Evolutionary conservation across 371 early-diverging fungal genomes (phyloP).

Genomic region (Mortierella sp.): DNA sequence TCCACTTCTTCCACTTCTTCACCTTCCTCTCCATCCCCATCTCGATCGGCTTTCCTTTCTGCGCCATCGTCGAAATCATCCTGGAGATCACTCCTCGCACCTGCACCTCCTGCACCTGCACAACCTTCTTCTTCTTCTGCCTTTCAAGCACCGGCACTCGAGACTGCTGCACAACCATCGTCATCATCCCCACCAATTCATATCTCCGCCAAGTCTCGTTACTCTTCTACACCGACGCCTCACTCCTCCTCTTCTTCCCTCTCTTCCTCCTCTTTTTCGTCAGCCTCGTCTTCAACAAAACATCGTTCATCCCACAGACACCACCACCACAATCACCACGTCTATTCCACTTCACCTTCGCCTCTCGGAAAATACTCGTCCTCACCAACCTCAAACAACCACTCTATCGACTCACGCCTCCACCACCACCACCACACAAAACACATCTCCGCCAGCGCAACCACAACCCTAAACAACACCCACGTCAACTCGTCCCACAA

Average conservation of each 20-base stretch:
- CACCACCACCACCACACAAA: conserved; percentile 6
- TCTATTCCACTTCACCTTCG: background rate
- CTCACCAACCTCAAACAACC: background rate
- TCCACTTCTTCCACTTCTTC: background rate
- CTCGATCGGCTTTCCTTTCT: conserved; percentile 1
- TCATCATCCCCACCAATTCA: background rate
- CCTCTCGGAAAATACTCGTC: conserved; percentile 9
- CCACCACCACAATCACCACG: conserved; percentile 3
- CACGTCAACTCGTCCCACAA: background rate
- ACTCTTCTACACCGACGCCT: conserved; percentile 13
- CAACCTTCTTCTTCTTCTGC: background rate
- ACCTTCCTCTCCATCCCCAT: background rate
- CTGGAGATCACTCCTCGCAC: background rate
- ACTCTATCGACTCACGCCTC: conserved; percentile 1
- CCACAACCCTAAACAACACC: conserved; percentile 15
- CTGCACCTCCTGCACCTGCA: too few relatives aligned
- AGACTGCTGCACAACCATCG: background rate
- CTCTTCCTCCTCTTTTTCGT: background rate
- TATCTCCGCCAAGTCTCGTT: background rate
- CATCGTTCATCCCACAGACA: background rate
- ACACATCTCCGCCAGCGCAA: conserved; percentile 20
- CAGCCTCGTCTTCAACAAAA: background rate
- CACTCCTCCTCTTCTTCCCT: background rate
- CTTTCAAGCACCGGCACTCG: background rate
- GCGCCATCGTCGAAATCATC: background rate